Evolutionary conservation across 768 basidiomycete species (phyloP), one percentile per base, ranked within the genome.

Genomic region (Leccinum aurantiacum): DNA sequence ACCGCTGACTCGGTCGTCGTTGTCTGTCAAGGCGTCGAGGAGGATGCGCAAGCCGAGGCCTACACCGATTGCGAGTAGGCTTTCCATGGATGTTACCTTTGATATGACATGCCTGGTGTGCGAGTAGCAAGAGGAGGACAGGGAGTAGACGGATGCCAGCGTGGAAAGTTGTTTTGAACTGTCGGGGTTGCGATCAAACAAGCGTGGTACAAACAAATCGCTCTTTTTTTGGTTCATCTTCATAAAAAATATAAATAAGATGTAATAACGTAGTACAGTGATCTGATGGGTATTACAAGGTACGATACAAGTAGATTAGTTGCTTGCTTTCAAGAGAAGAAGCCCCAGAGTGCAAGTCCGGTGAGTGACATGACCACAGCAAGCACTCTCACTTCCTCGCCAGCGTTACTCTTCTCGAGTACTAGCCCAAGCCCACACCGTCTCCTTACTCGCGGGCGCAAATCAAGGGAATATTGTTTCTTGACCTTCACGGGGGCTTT

Each of bases 41-140:
- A 89, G 77, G 58, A 85, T 73, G 56, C 89, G 89, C 54, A 91
- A 74, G 31, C 75, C 80, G 60, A 91, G 83, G 44, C 90, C 90
- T 53, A 84, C 76, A 58, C 77, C 82, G 66, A 91, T 88, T 69
- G 90, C 84, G 71, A 84, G 76, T 47, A 91, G 64, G 72, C 82
- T 85, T 70, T 91, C 90, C 88, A 91, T 90, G 35, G 71, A 67
- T 24, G 70, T 75, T 48, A 65, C 72, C 19, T 67, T 55, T 35
- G 66, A 66, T 51, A 72, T 63, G 38, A 63, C 71, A 72, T 72
- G 29, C 56, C 72, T 62, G 29, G 66, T 65, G n/a, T 70, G 69
- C 15, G 65, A 63, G 63, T 66, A 69, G 24, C 66, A 63, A 9
- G 70, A 68, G 5, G 69, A 56, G 14, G 69, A 56, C 19, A 70